Evolutionary conservation across 2,329 filamentous ascomycete species (phyloP).

Genomic region (Iodosphaeria phyllophila): DNA sequence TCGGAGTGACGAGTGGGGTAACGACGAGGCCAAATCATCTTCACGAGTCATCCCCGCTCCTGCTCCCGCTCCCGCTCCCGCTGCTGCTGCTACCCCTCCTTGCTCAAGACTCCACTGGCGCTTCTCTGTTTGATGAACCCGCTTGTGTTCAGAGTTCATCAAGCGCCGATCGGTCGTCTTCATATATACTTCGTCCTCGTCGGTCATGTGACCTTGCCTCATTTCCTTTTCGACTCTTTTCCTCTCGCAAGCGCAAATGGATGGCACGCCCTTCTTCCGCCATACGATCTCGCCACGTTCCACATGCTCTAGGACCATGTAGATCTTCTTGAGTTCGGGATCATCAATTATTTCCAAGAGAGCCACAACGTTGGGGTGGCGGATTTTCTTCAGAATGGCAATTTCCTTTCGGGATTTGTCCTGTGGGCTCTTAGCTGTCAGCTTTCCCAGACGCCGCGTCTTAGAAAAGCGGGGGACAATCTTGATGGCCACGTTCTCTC

Average conservation of each 20-base stretch:
- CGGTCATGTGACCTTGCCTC: conserved; percentile 35
- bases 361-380: conserved; percentile 91
- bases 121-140: conserved; percentile 17
- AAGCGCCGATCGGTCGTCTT: conserved; percentile 40
- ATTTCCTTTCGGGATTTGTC: conserved; percentile 91
- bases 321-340: conserved; percentile 90
- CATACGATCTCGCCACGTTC: conserved; percentile 88
- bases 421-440: conserved; percentile 43
- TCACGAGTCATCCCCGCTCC: too few relatives aligned
- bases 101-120: conserved; percentile 90
- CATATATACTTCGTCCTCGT: conserved; percentile 41
- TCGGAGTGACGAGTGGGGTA: too few relatives aligned
- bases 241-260: conserved; percentile 70
- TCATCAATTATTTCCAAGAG: conserved; percentile 96
- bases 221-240: conserved; percentile 59
- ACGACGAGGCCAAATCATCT: too few relatives aligned
- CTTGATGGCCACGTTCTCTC: conserved; percentile 84
- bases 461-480: conserved; percentile 95
- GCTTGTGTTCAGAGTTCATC: conserved; percentile 35
- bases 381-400: conserved; percentile 93
- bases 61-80: too few relatives aligned
- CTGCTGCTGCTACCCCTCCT: too few relatives aligned
- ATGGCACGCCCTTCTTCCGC: conserved; percentile 72
- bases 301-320: conserved; percentile 91
- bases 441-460: conserved; percentile 74